These are phyloP conservation scores for Sporobolomyces phaffii DNA, from an alignment of 768 basidiomycete genomes.

Conservation along the genomic window DNA sequence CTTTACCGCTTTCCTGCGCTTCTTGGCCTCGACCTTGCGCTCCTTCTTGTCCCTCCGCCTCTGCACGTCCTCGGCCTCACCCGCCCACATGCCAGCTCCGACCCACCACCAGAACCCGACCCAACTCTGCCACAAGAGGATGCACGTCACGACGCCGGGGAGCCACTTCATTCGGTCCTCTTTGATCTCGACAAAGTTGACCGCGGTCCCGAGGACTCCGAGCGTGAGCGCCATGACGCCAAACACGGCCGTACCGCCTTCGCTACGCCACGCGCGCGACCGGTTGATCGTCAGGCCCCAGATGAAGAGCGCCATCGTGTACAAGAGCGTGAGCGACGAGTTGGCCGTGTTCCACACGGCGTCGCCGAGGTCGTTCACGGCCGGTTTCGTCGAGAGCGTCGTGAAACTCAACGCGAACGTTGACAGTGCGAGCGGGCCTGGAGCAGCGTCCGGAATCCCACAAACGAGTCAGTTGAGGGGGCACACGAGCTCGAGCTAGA, in stretches of 20 bases:
- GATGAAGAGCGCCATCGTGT: slow-evolving; percentile 77
- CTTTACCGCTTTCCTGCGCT: slow-evolving; percentile 20
- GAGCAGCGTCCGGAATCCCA: no score
- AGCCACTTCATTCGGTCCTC: slow-evolving; percentile 89
- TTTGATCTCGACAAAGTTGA: slow-evolving; percentile 83
- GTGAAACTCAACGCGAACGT: slow-evolving; percentile 79
- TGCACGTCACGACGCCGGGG: slow-evolving; percentile 77
- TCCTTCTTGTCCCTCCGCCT: slow-evolving; percentile 24
- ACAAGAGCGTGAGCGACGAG: slow-evolving; percentile 88
- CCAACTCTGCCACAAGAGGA: slow-evolving; percentile 87
- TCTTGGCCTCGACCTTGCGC: slow-evolving; percentile 15
- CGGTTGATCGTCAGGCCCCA: slow-evolving; percentile 92
- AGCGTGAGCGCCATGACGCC: slow-evolving; percentile 75
- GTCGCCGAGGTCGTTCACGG: slow-evolving; percentile 57
- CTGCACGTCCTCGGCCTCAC: slow-evolving; percentile 40
- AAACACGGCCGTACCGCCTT: slow-evolving; percentile 92
- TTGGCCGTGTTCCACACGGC: slow-evolving; percentile 91
- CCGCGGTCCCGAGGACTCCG: slow-evolving; percentile 72
- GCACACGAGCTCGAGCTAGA: not conserved
- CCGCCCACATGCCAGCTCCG: slow-evolving; percentile 39
- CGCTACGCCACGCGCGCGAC: slow-evolving; percentile 85
- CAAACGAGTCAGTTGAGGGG: not conserved
- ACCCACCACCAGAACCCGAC: slow-evolving; percentile 44
- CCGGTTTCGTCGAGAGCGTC: slow-evolving; percentile 54
- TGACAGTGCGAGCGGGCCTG: slow-evolving; percentile 67